phyloP scores from a whole-genome alignment of 2,329 filamentous ascomycete genomes.

The Colletotrichum ledebouriae region DNA sequence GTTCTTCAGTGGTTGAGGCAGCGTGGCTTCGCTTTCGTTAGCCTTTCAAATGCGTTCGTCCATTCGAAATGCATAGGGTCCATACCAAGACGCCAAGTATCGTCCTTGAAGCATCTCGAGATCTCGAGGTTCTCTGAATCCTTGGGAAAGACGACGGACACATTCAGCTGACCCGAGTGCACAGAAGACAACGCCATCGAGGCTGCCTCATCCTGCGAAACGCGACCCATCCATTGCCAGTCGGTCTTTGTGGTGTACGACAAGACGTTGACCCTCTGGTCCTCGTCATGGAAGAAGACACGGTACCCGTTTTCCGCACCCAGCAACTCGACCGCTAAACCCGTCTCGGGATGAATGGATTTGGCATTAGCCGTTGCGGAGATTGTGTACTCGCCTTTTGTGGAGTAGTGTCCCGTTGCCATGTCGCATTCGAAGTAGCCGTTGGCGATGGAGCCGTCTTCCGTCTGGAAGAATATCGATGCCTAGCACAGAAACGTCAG shows the following conservation, averaged over 20 bases:
- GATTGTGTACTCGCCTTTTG: conserved; percentile 49
- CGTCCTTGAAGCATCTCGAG: conserved; percentile 47
- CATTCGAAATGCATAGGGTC: background rate
- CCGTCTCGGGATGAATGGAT: conserved; percentile 48
- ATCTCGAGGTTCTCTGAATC: conserved; percentile 51
- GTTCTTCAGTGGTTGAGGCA: conserved; percentile 50
- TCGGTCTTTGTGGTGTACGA: conserved; percentile 47
- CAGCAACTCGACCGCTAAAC: conserved; percentile 51
- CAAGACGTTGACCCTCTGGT: conserved; percentile 50
- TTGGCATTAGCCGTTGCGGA: conserved; percentile 46
- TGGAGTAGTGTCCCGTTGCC: conserved; percentile 51
- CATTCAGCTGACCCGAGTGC: conserved; percentile 49
- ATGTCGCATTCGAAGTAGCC: conserved; percentile 51
- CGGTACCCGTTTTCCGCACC: conserved; percentile 52
- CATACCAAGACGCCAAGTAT: conserved; percentile 52
- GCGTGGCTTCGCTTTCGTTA: conserved; percentile 48
- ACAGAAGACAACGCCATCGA: conserved; percentile 49
- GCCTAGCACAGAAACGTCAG: conserved; percentile 21
- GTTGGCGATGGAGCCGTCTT: conserved; percentile 36
- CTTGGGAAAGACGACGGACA: conserved; percentile 51
- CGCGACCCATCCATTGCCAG: conserved; percentile 50
- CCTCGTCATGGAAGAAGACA: conserved; percentile 54
- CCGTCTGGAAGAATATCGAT: conserved; percentile 35
- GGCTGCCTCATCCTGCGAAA: conserved; percentile 49
- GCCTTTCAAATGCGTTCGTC: conserved; percentile 14